Conservation (phyloP, 2,329 filamentous ascomycete genomes). For the Fusarium clavum region DNA sequence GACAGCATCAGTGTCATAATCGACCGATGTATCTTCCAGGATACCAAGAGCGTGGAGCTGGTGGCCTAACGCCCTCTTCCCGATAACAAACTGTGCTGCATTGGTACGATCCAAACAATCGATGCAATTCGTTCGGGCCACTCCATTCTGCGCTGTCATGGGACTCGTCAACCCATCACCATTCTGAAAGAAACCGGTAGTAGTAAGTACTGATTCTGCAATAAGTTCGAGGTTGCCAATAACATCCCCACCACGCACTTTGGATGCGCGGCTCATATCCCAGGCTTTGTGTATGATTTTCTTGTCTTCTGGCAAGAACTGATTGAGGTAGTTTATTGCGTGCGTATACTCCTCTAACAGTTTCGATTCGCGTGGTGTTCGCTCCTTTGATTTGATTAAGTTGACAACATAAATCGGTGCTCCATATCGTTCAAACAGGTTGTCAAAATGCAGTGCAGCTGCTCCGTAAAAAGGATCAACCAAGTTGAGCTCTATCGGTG, state of each 20-base stretch:
- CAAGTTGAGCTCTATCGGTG: constrained; percentile 94
- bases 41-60: constrained; percentile 94
- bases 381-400: constrained; percentile 88
- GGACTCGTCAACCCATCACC: constrained; percentile 76
- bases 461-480: constrained; percentile 95
- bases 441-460: constrained; percentile 93
- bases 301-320: constrained; percentile 85
- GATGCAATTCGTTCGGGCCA: constrained; percentile 96
- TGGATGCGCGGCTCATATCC: constrained; percentile 97
- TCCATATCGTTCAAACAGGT: constrained; percentile 93
- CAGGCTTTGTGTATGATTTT: constrained; percentile 95
- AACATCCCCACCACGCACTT: constrained; percentile 91
- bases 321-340: constrained; percentile 91
- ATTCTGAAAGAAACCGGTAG: constrained; percentile 95
- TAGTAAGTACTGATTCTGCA: constrained; percentile 84
- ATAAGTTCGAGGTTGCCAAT: constrained; percentile 92
- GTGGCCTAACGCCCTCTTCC: constrained; percentile 90
- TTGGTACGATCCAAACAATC: constrained; percentile 98
- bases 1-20: constrained; percentile 95
- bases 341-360: constrained; percentile 87
- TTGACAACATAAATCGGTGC: constrained; percentile 93
- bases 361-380: constrained; percentile 91
- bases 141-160: constrained; percentile 83
- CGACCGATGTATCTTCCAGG: constrained; percentile 79
- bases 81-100: constrained; percentile 97